Conservation (phyloP, 2,329 filamentous ascomycete species). For the Aureobasidium uvarum region DNA sequence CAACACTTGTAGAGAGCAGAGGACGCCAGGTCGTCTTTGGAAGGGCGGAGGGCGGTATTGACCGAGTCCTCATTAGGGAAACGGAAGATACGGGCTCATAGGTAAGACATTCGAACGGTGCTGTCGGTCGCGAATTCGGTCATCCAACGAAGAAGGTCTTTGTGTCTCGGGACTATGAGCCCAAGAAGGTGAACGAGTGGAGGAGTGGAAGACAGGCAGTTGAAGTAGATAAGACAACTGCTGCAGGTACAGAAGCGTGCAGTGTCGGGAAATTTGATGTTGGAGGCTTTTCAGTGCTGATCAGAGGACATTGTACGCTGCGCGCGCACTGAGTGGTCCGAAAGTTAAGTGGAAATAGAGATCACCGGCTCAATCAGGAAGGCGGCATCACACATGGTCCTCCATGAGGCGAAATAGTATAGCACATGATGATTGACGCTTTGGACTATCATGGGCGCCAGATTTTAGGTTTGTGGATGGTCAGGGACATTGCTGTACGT, state of each 20-base stretch:
- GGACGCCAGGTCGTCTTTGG: not conserved
- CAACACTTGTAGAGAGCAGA: not conserved
- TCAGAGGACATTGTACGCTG: not conserved
- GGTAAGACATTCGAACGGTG: slow-evolving; percentile 10
- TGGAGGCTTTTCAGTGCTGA: not conserved
- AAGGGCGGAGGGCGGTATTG: not conserved
- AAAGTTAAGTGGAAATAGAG: not conserved
- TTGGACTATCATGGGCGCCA: not conserved
- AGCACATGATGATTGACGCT: not conserved
- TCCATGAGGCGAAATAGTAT: not conserved
- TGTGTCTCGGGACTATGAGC: slow-evolving; percentile 8
- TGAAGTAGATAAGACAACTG: slow-evolving; percentile 3
- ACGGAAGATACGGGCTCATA: not conserved
- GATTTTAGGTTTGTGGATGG: not conserved
- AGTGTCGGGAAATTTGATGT: not conserved
- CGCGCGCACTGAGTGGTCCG: not conserved
- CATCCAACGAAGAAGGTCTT: slow-evolving; percentile 3
- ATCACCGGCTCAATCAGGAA: slow-evolving; percentile 8
- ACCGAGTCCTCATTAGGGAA: not conserved
- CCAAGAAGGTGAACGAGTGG: not conserved
- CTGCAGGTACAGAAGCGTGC: slow-evolving; percentile 1
- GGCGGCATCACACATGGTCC: not conserved
- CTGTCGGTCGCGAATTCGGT: slow-evolving; percentile 1
- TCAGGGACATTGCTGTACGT: not conserved
- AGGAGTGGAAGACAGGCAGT: not conserved